phyloP scores from a whole-genome alignment of 805 yeast genomes.

The Hemisphaericaspora nanyangensis region DNA sequence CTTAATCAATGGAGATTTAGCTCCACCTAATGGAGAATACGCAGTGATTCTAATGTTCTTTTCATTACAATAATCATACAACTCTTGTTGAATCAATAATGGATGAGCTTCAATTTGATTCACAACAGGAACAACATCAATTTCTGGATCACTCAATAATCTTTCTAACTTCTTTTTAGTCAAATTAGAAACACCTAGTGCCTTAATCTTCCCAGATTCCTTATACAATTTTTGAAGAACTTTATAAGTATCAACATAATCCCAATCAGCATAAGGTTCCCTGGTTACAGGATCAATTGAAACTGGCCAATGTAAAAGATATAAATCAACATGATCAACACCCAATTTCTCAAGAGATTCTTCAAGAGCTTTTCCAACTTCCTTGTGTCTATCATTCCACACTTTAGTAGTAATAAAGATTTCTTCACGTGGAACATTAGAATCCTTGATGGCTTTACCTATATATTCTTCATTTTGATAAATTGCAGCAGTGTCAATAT shows the following conservation, averaged over 20 bases:
- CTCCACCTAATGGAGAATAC: constrained; percentile 46
- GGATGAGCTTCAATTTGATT: constrained; percentile 74
- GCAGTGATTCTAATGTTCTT: constrained; percentile 57
- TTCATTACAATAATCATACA: constrained; percentile 52
- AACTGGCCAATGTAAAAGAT: constrained; percentile 79
- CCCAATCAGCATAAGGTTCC: constrained; percentile 19
- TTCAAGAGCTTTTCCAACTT: constrained; percentile 52
- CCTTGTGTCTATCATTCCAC: constrained; percentile 52
- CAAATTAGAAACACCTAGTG: constrained; percentile 79
- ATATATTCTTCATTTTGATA: constrained; percentile 66
- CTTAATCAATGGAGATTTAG: constrained; percentile 32
- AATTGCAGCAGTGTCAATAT: constrained; percentile 72
- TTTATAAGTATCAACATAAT: constrained; percentile 41
- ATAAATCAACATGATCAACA: constrained; percentile 73
- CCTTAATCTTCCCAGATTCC: constrained; percentile 52
- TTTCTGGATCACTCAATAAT: constrained; percentile 46
- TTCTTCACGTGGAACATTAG: constrained; percentile 62
- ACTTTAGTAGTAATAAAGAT: constrained; percentile 71
- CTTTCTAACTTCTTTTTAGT: constrained; percentile 41
- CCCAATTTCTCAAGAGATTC: constrained; percentile 59
- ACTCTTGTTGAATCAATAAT: constrained; percentile 40
- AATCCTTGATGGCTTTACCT: constrained; percentile 50
- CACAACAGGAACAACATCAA: constrained; percentile 57
- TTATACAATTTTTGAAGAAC: constrained; percentile 40
- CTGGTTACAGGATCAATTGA: constrained; percentile 37